phyloP scores from a whole-genome alignment of 371 early-diverging fungal species.

The Mucor lusitanicus region DNA sequence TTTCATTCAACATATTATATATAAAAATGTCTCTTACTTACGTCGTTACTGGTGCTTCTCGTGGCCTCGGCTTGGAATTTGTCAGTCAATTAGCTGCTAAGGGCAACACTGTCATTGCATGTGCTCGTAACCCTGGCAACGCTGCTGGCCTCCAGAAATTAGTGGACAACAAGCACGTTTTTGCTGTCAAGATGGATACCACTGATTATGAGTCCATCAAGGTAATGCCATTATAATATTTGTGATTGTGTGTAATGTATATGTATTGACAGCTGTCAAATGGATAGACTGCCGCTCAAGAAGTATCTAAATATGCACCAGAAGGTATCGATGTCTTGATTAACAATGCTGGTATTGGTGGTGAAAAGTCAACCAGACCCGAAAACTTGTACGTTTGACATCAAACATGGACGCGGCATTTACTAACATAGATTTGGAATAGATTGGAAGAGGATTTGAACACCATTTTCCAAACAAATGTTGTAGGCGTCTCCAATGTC shows the following conservation, averaged over 20 bases:
- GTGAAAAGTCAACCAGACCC: background rate
- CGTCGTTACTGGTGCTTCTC: slow-evolving; percentile 29
- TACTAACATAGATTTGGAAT: background rate
- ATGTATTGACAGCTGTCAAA: background rate
- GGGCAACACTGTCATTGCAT: slow-evolving; percentile 41
- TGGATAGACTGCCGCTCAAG: slow-evolving; percentile 21
- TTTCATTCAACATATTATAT: background rate
- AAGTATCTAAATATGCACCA: slow-evolving; percentile 17
- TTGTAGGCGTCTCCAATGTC: slow-evolving; percentile 13
- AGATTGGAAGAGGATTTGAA: background rate
- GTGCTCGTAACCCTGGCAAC: slow-evolving; percentile 35
- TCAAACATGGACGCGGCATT: background rate
- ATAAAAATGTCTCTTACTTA: background rate
- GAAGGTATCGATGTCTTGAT: slow-evolving; percentile 36
- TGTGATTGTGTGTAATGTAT: background rate
- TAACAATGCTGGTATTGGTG: slow-evolving; percentile 39
- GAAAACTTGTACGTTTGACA: background rate
- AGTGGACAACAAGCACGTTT: slow-evolving; percentile 30
- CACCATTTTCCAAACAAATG: slow-evolving; percentile 21
- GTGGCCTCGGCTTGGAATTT: slow-evolving; percentile 50
- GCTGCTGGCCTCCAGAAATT: slow-evolving; percentile 22
- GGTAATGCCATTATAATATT: slow-evolving; percentile 9
- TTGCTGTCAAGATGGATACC: slow-evolving; percentile 33
- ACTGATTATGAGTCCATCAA: slow-evolving; percentile 26
- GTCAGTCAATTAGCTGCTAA: slow-evolving; percentile 33